Evolutionary conservation across 805 yeast genomes (phyloP).

Genomic region (Torulaspora quercuum): DNA sequence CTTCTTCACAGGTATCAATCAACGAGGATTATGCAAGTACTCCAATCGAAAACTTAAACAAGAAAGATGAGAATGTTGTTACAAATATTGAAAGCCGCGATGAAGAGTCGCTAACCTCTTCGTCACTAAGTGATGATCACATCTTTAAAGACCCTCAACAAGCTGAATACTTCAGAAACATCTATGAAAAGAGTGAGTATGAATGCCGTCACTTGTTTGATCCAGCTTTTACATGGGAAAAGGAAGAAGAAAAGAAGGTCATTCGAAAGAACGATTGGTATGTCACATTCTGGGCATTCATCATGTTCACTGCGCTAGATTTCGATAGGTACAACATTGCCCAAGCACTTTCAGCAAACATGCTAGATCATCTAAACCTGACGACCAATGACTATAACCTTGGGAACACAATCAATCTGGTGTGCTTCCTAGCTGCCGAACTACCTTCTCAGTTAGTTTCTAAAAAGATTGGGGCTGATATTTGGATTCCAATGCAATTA

Average conservation of each 20-base stretch:
- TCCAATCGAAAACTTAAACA: background rate
- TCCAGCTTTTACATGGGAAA: slow-evolving; percentile 54
- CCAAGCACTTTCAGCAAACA: slow-evolving; percentile 57
- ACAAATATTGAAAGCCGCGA: slow-evolving; percentile 4
- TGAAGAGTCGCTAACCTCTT: slow-evolving; percentile 11
- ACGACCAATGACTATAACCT: slow-evolving; percentile 57
- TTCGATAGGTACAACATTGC: slow-evolving; percentile 55
- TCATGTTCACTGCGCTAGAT: slow-evolving; percentile 58
- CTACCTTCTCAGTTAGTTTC: slow-evolving; percentile 64
- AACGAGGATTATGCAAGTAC: too few relatives aligned
- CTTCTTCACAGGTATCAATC: too few relatives aligned
- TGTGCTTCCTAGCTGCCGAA: slow-evolving; percentile 55
- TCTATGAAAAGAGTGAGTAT: slow-evolving; percentile 49
- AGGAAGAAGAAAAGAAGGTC: slow-evolving; percentile 48
- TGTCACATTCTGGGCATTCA: slow-evolving; percentile 55
- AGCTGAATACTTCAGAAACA: slow-evolving; percentile 43
- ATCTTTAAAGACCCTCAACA: slow-evolving; percentile 41
- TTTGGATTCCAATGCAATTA: slow-evolving; percentile 60
- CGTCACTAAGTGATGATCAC: slow-evolving; percentile 7
- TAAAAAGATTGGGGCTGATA: slow-evolving; percentile 60
- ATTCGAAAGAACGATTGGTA: slow-evolving; percentile 52
- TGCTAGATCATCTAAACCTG: slow-evolving; percentile 49
- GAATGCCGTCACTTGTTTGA: slow-evolving; percentile 57
- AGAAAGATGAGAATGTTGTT: slow-evolving; percentile 1
- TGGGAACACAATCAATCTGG: slow-evolving; percentile 53